These are phyloP conservation scores for Amphirosellinia nigrospora DNA, from an alignment of 495 filamentous ascomycete genomes.

Conservation along the genomic window DNA sequence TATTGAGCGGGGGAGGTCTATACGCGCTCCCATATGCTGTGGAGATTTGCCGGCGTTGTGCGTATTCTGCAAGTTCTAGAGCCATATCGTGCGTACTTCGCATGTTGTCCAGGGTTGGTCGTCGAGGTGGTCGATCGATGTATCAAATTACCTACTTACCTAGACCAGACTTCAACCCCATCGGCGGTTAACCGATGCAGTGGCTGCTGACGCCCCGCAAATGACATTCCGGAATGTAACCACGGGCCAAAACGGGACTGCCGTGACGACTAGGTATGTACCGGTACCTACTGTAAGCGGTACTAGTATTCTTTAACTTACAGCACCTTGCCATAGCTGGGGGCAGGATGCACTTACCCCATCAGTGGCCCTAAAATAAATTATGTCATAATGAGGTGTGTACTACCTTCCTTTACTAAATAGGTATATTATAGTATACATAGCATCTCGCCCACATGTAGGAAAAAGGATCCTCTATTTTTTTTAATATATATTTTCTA, in stretches of 20 bases:
- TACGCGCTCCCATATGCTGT: background rate
- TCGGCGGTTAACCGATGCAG: background rate
- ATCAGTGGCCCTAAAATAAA: too few species aligned
- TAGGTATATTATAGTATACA: too few species aligned
- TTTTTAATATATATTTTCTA: too few species aligned
- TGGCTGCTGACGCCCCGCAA: background rate
- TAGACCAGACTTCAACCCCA: background rate
- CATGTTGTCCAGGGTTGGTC: background rate
- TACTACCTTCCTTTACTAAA: too few species aligned
- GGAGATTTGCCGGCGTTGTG: background rate
- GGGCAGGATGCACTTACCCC: too few species aligned
- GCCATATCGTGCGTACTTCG: background rate
- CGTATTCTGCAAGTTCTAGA: background rate
- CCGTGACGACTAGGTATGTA: background rate
- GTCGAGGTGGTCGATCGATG: background rate
- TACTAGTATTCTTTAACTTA: background rate
- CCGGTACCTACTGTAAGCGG: background rate
- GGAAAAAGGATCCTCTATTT: too few species aligned
- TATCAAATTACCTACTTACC: background rate
- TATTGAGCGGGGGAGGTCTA: too few species aligned
- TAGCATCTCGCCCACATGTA: too few species aligned
- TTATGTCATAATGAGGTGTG: too few species aligned
- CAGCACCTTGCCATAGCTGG: too few species aligned
- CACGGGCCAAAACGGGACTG: background rate
- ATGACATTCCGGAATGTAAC: background rate